Evolutionary conservation across 108 stramenopile genomes (phyloP), one percentile per base, ranked within the genome.

Genomic region (Nannochloropsis gaditana): DNA sequence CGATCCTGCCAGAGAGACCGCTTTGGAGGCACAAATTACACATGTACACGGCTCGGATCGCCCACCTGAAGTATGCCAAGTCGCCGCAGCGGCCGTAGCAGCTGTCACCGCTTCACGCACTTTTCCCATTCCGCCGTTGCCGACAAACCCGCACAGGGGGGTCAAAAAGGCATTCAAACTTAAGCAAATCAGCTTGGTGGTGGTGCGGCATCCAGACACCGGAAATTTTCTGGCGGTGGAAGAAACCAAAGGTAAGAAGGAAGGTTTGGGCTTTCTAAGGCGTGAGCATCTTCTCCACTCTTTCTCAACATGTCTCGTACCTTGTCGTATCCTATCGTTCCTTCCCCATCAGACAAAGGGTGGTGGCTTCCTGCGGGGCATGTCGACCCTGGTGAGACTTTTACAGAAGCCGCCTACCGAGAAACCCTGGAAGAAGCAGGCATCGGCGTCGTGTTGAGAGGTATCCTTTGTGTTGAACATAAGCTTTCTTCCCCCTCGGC

Each of bases 311-410:
- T 31, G 31, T 31, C 31, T 31, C 31, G 81, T 15, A 50, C 47
- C 47, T 15, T 31, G 31, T 31, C 31, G 31, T 31, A 31, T 31
- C 31, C 1, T 31, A 31, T 31, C 31, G 31, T 31, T 50, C 47
- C 47, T 50, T 50, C 47, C 15, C 47, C 47, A 50, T 11, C 47
- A 50, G 47, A 50, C 47, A 50, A 15, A 82, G 81, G 81, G 11
- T 82, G 81, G 81, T 82, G 81, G 81, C 81, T 82, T 17, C 81
- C 81, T 82, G 81, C 81, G 11, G 81, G 81, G 15, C 10, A 82
- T 82, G 81, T 82, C 11, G 81, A 82, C 45, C 44, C 82, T 15
- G 82, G 82, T 15, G 44, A 82, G 21, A 82, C 43, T 0, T 82
- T 82, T 82, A 21, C 45, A 5, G 19, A 82, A 82, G 82, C 82